Conservation (phyloP, 345 rosid species). For the Arabidopsis suecica region DNA sequence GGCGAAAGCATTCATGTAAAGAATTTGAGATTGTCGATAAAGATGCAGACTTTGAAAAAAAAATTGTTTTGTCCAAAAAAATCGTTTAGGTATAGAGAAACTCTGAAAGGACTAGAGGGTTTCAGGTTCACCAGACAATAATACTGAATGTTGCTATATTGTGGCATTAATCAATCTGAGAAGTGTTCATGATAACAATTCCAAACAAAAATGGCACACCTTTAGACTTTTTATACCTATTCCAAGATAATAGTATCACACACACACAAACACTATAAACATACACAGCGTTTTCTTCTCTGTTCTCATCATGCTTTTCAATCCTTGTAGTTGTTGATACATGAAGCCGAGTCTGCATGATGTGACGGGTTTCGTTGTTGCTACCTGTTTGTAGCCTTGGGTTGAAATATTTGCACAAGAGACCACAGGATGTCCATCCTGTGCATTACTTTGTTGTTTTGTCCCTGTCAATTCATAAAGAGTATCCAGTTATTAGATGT, state of each 20-base stretch:
- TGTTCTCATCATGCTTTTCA: neutral
- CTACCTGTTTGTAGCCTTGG: constrained; percentile 24
- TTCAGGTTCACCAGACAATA: neutral
- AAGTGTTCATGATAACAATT: neutral
- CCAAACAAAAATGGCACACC: neutral
- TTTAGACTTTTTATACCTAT: neutral
- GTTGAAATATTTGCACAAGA: constrained; percentile 30
- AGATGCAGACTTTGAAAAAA: constrained; percentile 11
- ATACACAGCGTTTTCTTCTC: neutral
- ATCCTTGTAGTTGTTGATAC: neutral
- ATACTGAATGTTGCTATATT: neutral
- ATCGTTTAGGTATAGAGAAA: neutral
- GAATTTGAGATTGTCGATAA: constrained; percentile 2
- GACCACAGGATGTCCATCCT: constrained; percentile 28
- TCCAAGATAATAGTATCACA: neutral
- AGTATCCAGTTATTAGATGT: neutral
- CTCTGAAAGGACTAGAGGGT: neutral
- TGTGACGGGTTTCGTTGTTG: neutral
- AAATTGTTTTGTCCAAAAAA: too few relatives aligned
- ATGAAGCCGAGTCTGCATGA: neutral
- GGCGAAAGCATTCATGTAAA: constrained; percentile 28
- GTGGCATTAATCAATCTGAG: neutral
- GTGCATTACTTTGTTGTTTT: constrained; percentile 20
- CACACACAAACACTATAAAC: neutral
- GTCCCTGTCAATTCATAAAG: constrained; percentile 11